phyloP scores from a whole-genome alignment of 2,329 filamentous ascomycete genomes.

The Paracoccidioides brasiliensis region DNA sequence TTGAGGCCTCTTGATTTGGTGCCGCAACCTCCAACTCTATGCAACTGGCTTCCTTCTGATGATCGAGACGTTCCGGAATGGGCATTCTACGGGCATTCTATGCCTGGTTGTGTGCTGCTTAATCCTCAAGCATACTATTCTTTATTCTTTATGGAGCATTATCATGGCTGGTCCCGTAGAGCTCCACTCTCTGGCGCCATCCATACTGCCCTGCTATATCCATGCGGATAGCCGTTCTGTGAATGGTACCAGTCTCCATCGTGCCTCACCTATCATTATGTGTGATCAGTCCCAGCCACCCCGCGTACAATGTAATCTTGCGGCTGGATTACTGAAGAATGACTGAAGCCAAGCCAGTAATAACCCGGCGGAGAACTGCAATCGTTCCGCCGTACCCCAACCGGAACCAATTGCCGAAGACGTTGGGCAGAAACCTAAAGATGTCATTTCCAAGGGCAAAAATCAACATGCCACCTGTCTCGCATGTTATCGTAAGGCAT shows the following conservation, averaged over 20 bases:
- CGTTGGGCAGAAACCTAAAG: constrained; percentile 9
- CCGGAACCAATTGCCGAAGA: constrained; percentile 7
- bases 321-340: not conserved
- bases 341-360: constrained; percentile 1
- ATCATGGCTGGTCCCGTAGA: not conserved
- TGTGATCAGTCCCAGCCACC: not conserved
- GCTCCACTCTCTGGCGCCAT: not conserved
- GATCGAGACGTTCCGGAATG: not conserved
- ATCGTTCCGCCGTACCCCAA: constrained; percentile 5
- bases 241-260: not conserved
- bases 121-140: not conserved
- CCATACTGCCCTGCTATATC: not conserved
- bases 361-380: constrained; percentile 3
- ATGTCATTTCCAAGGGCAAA: not conserved
- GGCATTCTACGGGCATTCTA: not conserved
- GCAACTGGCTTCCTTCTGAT: not conserved
- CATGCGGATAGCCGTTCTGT: not conserved
- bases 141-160: no score
- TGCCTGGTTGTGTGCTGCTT: not conserved
- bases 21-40: not conserved
- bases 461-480: constrained; percentile 1
- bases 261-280: not conserved
- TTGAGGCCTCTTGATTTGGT: not conserved
- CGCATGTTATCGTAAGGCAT: constrained; percentile 1
- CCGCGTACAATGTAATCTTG: not conserved